Percentiles rank a stretch among this genome's conserved stretches.
phyloP scores from a whole-genome alignment of 768 basidiomycete genomes.

The Leucosporidium yakuticum region DNA sequence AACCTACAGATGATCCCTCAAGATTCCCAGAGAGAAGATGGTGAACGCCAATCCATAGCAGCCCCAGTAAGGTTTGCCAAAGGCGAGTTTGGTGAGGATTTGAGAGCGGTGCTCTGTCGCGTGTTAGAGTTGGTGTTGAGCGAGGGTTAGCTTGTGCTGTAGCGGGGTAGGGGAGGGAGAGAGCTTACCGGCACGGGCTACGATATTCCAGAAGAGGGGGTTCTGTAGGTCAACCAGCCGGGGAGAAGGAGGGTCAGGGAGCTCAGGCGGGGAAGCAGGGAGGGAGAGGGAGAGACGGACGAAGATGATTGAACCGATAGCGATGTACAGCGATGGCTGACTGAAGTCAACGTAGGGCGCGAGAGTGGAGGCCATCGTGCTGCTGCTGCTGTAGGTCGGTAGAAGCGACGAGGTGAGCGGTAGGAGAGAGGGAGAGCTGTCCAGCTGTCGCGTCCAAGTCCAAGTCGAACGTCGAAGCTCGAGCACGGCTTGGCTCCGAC shows the following conservation, averaged over 20 bases:
- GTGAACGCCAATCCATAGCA: constrained; percentile 79
- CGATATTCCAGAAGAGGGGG: constrained; percentile 90
- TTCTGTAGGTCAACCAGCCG: constrained; percentile 47
- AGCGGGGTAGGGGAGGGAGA: not conserved
- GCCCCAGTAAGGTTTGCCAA: constrained; percentile 54
- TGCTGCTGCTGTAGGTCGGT: no score
- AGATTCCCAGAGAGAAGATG: constrained; percentile 77
- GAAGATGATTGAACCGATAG: not conserved
- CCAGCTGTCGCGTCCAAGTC: not conserved
- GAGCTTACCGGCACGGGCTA: constrained; percentile 50
- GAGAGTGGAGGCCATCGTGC: not conserved
- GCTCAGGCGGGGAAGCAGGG: no score
- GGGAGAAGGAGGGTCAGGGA: no score
- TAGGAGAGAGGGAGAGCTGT: not conserved
- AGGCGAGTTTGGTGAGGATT: constrained; percentile 75
- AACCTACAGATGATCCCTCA: constrained; percentile 78
- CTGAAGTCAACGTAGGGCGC: not conserved
- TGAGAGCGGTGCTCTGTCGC: constrained; percentile 68
- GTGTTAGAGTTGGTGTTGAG: not conserved
- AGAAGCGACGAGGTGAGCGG: not conserved
- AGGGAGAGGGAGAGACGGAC: not conserved
- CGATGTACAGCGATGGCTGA: not conserved
- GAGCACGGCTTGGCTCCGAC: not conserved
- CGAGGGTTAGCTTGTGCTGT: no score
- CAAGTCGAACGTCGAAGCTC: no score